These are phyloP conservation scores for Vicia faba DNA, from an alignment of 306 rosid genomes.

Conservation along the genomic window DNA sequence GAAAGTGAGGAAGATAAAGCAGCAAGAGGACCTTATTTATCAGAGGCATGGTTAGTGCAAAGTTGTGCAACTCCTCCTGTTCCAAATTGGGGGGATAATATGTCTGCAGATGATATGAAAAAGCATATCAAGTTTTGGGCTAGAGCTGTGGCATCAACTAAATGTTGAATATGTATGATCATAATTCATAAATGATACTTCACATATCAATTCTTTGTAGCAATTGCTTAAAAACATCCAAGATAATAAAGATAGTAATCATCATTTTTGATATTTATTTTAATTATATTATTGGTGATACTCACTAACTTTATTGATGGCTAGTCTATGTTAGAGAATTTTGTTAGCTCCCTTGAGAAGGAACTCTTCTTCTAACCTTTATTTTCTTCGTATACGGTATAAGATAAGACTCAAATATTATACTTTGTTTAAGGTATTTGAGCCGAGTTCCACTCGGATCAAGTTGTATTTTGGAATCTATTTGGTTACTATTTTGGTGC, in stretches of 20 bases:
- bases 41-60: slow-evolving; percentile 84
- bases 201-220: slow-evolving; percentile 34
- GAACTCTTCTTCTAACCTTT: background rate
- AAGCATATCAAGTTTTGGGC: slow-evolving; percentile 92
- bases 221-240: slow-evolving; percentile 6
- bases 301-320: background rate
- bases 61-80: slow-evolving; percentile 55
- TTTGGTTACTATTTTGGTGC: too few species aligned
- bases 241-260: background rate
- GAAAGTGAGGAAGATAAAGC: slow-evolving; percentile 50
- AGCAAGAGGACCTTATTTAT: slow-evolving; percentile 75
- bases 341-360: background rate
- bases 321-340: background rate
- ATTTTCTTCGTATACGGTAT: background rate
- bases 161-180: slow-evolving; percentile 44
- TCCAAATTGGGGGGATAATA: slow-evolving; percentile 57
- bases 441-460: too few species aligned
- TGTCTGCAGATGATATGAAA: slow-evolving; percentile 68
- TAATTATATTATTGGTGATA: background rate
- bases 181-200: slow-evolving; percentile 14
- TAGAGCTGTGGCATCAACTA: slow-evolving; percentile 79
- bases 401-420: too few species aligned
- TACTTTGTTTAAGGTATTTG: too few species aligned
- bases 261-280: slow-evolving; percentile 23
- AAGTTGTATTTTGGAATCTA: too few species aligned